Evolutionary conservation across 192 early-diverging fungal genomes (phyloP).

Genomic region (Coemansia sp.): DNA sequence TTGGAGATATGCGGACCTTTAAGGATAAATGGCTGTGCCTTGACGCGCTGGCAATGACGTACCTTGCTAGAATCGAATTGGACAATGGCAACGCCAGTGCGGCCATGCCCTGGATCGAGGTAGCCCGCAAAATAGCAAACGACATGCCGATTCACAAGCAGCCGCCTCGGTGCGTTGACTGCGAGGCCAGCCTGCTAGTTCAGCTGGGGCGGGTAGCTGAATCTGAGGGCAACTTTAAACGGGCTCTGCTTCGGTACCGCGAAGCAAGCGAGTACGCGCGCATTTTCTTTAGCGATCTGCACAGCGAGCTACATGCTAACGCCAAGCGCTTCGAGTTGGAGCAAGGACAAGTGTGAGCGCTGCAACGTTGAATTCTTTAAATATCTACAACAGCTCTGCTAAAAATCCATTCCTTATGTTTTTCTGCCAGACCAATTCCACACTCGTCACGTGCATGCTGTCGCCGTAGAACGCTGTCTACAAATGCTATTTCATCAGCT

Average conservation of each 20-base stretch:
- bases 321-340: constrained; percentile 16
- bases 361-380: not conserved
- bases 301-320: constrained; percentile 13
- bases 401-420: constrained; percentile 26
- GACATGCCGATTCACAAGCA: not conserved
- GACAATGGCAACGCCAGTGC: constrained; percentile 17
- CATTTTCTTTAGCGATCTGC: constrained; percentile 16
- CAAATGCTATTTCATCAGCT: constrained; percentile 5
- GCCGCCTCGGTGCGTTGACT: constrained; percentile 33
- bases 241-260: constrained; percentile 35
- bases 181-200: constrained; percentile 21
- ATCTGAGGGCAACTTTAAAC: constrained; percentile 19
- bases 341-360: not conserved
- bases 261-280: constrained; percentile 42
- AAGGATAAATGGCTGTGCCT: constrained; percentile 44
- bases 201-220: constrained; percentile 47
- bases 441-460: not conserved
- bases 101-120: constrained; percentile 33
- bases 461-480: not conserved
- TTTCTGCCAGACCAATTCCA: constrained; percentile 3
- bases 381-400: not conserved
- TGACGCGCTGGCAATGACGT: constrained; percentile 34
- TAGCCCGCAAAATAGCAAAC: constrained; percentile 19
- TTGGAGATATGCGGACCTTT: constrained; percentile 23
- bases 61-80: constrained; percentile 30